phyloP scores from a whole-genome alignment of 2,329 filamentous ascomycete genomes.

The Pseudogymnoascus sp. region DNA sequence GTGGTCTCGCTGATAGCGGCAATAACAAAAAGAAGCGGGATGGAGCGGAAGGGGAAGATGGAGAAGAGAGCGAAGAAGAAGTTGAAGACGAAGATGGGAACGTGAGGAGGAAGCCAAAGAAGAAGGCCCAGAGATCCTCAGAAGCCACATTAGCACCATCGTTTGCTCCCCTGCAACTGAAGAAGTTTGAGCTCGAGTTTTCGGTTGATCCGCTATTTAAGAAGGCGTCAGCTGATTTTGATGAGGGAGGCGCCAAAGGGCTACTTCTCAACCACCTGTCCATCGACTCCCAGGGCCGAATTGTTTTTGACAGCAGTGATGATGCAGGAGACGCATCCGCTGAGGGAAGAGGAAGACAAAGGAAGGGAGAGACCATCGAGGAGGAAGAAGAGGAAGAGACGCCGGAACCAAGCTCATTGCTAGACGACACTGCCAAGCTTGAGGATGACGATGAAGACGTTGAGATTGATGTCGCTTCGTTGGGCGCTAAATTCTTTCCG shows the following conservation, averaged over 20 bases:
- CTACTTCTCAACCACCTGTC: slow-evolving; percentile 92
- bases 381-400: slow-evolving; percentile 36
- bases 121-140: slow-evolving; percentile 71
- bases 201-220: slow-evolving; percentile 98
- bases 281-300: slow-evolving; percentile 83
- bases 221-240: slow-evolving; percentile 95
- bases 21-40: slow-evolving; percentile 66
- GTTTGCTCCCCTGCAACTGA: slow-evolving; percentile 81
- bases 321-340: slow-evolving; percentile 54
- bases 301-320: slow-evolving; percentile 97
- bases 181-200: slow-evolving; percentile 96
- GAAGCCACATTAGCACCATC: slow-evolving; percentile 89
- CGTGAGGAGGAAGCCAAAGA: slow-evolving; percentile 56
- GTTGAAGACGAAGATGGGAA: slow-evolving; percentile 50
- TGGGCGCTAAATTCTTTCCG: slow-evolving; percentile 79
- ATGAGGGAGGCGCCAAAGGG: slow-evolving; percentile 94
- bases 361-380: slow-evolving; percentile 58
- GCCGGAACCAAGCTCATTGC: slow-evolving; percentile 31
- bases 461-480: slow-evolving; percentile 68
- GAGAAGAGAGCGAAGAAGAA: slow-evolving; percentile 51
- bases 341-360: slow-evolving; percentile 24
- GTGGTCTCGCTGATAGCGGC: slow-evolving; percentile 81
- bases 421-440: slow-evolving; percentile 33
- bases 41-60: slow-evolving; percentile 56
- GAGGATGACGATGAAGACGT: slow-evolving; percentile 49